phyloP scores from a whole-genome alignment of 768 basidiomycete genomes.

The Collybiopsis luxurians region DNA sequence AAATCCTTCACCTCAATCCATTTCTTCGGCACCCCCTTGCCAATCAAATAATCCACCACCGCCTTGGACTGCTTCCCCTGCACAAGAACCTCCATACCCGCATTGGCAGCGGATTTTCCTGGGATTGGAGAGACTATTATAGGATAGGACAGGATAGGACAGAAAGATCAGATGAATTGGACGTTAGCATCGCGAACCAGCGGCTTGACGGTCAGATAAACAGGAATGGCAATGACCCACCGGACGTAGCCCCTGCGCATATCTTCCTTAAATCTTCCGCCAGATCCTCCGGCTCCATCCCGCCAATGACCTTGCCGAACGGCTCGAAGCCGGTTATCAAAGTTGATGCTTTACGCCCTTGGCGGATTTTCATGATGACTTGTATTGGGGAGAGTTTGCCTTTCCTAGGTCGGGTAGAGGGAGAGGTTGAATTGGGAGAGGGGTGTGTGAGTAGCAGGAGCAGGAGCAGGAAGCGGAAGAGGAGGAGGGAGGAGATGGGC shows the following conservation, averaged over 20 bases:
- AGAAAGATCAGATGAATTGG: too few species aligned
- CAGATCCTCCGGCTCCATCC: slow-evolving; percentile 52
- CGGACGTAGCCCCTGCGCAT: slow-evolving; percentile 84
- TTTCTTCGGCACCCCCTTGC: slow-evolving; percentile 73
- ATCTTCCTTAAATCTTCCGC: slow-evolving; percentile 73
- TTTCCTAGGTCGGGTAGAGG: slow-evolving; percentile 49
- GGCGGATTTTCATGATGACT: slow-evolving; percentile 68
- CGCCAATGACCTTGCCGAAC: slow-evolving; percentile 47
- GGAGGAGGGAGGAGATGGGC: too few species aligned
- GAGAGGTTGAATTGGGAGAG: too few species aligned
- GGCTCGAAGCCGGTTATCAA: slow-evolving; percentile 79
- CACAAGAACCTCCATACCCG: slow-evolving; percentile 70
- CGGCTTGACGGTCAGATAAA: too few species aligned
- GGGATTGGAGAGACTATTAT: slow-evolving; percentile 54
- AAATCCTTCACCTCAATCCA: slow-evolving; percentile 67
- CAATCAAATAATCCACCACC: slow-evolving; percentile 64
- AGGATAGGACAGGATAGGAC: not conserved
- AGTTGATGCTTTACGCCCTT: slow-evolving; percentile 76
- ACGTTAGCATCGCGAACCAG: too few species aligned
- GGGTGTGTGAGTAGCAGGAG: too few species aligned
- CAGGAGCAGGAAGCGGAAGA: too few species aligned
- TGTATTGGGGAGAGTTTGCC: slow-evolving; percentile 70
- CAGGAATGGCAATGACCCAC: too few species aligned
- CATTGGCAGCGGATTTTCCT: slow-evolving; percentile 44
- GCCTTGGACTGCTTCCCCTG: slow-evolving; percentile 79